Conservation (phyloP, 176 grass and related monocot species). For the Miscanthus lutarioriparius region DNA sequence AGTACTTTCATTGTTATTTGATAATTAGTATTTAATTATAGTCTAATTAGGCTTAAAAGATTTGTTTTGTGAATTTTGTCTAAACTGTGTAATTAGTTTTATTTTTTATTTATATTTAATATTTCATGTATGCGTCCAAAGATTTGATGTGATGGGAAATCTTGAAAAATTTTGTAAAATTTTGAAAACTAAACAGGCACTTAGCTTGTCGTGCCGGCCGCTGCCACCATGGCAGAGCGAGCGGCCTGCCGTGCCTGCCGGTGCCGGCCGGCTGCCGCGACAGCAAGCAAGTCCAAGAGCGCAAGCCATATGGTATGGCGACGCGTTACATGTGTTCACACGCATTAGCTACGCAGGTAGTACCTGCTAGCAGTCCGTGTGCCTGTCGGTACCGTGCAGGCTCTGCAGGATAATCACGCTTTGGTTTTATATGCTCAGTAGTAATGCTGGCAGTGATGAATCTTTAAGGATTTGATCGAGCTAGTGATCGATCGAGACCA, state of each 20-base stretch:
- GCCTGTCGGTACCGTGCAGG: not conserved
- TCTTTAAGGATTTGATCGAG: not conserved
- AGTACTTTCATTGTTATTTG: too few relatives aligned
- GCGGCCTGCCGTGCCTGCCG: not conserved
- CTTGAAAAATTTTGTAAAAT: too few relatives aligned
- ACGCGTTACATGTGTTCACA: not conserved
- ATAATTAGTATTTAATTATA: too few relatives aligned
- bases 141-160: too few relatives aligned
- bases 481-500: not conserved
- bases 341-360: not conserved
- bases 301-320: conserved; percentile 35
- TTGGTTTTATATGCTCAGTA: too few relatives aligned
- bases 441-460: not conserved
- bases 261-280: not conserved
- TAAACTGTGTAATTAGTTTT: too few relatives aligned
- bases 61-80: too few relatives aligned
- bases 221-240: conserved; percentile 2
- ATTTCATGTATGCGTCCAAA: too few relatives aligned
- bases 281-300: conserved; percentile 33
- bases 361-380: not conserved
- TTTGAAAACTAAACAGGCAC: too few relatives aligned
- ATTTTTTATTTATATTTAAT: too few relatives aligned
- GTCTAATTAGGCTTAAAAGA: too few relatives aligned
- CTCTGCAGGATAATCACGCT: too few relatives aligned
- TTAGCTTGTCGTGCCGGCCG: conserved; percentile 9